Base-by-base conservation (phyloP, 495 filamentous ascomycete species). In the Thermothielavioides terrestris region DNA sequence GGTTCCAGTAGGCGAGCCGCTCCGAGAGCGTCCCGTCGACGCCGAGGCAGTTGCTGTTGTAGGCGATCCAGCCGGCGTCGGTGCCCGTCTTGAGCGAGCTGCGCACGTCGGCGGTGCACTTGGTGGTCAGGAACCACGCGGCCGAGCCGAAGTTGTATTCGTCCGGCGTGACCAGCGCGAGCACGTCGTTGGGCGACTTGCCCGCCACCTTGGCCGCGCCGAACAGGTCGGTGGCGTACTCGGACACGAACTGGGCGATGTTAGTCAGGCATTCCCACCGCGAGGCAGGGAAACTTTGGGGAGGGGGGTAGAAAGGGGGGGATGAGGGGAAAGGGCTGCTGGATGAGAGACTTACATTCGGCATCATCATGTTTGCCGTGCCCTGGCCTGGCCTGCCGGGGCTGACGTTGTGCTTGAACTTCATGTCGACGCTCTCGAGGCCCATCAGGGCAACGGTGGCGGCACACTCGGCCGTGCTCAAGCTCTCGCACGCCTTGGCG, bases 331-430 rank as follows among this genome's bases (percentile, higher is more conserved):
- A 57, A 21, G 15, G n/a, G 21, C 20, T 5, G 6, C 10, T 6
- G 40, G 8, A 21, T 6, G 15, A 23, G 21, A 20, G 7, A 20
- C 46, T 21, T 44, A 59, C 56, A 10, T 64, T 46, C 14, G 74
- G 66, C 47, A 68, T 74, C 72, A 87, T 83, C 87, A 92, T 89
- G 62, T 88, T 88, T 20, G 82, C 76, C 0, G 87, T 94, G 17
- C 89, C 89, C 61, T 95, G 85, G 1, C 87, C 89, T 54, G 75
- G 30, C 46, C 63, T 28, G 4, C 80, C 75, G 6, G 86, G 82
- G 47, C 60, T 75, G 8, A 62, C 23, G 39, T 87, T 86, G 57
- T 72, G 72, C 56, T 80, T 86, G 69, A 75, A 85, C 59, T 78
- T 74, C 66, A 87, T 84, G 25, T 85, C 75, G 30, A 46, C 77